phyloP scores from a whole-genome alignment of 2,329 filamentous ascomycete species.

The Lachnellula occidentalis region DNA sequence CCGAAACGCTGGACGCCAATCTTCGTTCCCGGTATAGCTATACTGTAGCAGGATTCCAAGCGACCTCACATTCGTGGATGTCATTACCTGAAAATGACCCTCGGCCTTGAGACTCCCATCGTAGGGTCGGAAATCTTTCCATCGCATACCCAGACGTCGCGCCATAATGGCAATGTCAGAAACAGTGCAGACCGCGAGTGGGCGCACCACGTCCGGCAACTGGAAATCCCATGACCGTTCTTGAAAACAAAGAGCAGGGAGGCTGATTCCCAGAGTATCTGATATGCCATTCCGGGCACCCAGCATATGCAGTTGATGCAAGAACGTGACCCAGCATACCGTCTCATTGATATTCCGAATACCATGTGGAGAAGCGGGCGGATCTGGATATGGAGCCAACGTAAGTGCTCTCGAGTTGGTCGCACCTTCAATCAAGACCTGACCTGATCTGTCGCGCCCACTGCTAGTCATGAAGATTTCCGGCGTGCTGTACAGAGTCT shows the following conservation, averaged over 20 bases:
- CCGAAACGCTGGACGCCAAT: neutral
- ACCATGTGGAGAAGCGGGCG: neutral
- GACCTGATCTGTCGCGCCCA: neutral
- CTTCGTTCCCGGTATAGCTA: neutral
- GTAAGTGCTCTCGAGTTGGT: neutral
- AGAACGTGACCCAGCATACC: neutral
- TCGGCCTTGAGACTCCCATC: neutral
- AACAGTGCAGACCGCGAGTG: neutral
- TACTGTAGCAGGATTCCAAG: neutral
- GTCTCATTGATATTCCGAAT: neutral
- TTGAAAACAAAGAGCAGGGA: slow-evolving; percentile 19
- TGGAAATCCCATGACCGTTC: slow-evolving; percentile 11
- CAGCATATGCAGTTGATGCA: slow-evolving; percentile 1
- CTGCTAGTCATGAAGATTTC: neutral
- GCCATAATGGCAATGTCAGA: neutral
- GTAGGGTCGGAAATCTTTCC: neutral
- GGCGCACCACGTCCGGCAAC: neutral
- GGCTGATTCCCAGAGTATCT: slow-evolving; percentile 3
- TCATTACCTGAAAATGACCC: neutral
- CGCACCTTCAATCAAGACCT: neutral
- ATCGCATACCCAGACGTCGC: neutral
- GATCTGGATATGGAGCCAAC: neutral
- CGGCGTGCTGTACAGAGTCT: neutral
- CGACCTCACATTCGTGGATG: neutral
- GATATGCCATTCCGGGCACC: neutral